Base-by-base conservation (phyloP, 2,329 filamentous ascomycete species). In the Ceratocystis alfenasii region DNA sequence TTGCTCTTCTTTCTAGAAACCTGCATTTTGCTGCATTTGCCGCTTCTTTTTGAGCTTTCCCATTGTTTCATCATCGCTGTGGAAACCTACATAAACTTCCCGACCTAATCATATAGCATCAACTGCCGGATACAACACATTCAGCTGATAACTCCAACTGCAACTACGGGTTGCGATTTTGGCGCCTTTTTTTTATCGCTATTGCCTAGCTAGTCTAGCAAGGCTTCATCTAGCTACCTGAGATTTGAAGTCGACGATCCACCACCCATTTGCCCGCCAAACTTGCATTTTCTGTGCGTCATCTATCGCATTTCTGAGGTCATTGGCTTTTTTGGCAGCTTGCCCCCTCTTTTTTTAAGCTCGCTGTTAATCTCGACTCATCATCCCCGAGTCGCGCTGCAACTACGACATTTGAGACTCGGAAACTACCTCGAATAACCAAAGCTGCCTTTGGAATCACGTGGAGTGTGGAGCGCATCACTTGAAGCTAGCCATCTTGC, bases 1-100 rank as follows among this genome's bases (percentile, higher is more conserved):
- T 33, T 57, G 25, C 53, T 57, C 36, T 33, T 59, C 55, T 59
- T 30, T 59, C 25, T 59, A 44, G 30, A 61, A 41, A 36, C 15
- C 20, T 41, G 3, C 17, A 22, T 25, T 4, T 61, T 41, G 36
- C 36, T 41, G 36, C 36, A 41, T 41, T 41, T 41, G 36, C 10
- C 10, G 12, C 36, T 41, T 41, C 36, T 41, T 41, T 41, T 15
- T 41, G 10, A 41, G 33, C 41, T 45, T 41, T 45, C 44, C 20
- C 33, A 25, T 25, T 44, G 4, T 61, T 45, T 45, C 48, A 17
- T 53, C 22, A 53, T 53, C 48, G 3, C 48, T 6, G 36, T 53
- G n/a, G 30, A 17, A 53, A 53, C 17, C n/a, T 20, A 12, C 36
- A 53, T 53, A 10, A 28, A 25, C 48, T 10, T 15, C 10, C 36